Percentiles rank a stretch among this genome's conserved stretches.
Evolutionary conservation across 2,329 filamentous ascomycete genomes (phyloP).

Genomic region (Aspergillus bombycis): DNA sequence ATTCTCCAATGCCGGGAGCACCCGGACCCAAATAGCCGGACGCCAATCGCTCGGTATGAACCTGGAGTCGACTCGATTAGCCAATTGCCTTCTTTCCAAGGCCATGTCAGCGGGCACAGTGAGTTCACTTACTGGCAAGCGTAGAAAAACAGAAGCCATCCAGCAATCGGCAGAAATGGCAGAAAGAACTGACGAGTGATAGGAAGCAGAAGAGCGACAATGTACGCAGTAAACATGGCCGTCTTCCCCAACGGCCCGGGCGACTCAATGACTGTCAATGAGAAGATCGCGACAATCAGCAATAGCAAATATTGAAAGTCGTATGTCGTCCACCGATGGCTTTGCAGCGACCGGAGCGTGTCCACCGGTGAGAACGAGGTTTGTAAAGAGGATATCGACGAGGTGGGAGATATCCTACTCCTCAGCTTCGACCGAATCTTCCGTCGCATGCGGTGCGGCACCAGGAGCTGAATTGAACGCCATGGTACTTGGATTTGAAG

Average conservation of each 20-base stretch:
- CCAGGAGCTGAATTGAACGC: slow-evolving; percentile 52
- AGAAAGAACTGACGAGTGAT: slow-evolving; percentile 89
- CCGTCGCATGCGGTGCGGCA: slow-evolving; percentile 68
- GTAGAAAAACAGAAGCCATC: slow-evolving; percentile 90
- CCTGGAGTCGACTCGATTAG: slow-evolving; percentile 51
- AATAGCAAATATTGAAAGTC: slow-evolving; percentile 84
- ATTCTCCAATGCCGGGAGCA: slow-evolving; percentile 91
- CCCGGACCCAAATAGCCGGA: slow-evolving; percentile 92
- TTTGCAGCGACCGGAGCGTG: slow-evolving; percentile 73
- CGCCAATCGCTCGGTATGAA: slow-evolving; percentile 89
- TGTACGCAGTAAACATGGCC: slow-evolving; percentile 66
- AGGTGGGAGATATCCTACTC: slow-evolving; percentile 66
- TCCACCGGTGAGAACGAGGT: slow-evolving; percentile 81
- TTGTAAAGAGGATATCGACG: slow-evolving; percentile 75
- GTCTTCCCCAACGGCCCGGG: slow-evolving; percentile 80
- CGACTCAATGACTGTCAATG: slow-evolving; percentile 76
- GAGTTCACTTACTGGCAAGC: slow-evolving; percentile 75
- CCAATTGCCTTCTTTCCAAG: not conserved
- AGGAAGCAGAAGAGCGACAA: slow-evolving; percentile 75
- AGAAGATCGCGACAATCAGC: slow-evolving; percentile 76
- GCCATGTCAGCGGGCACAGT: not conserved
- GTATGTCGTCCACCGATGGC: slow-evolving; percentile 77
- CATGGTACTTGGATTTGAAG: slow-evolving; percentile 52
- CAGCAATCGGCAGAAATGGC: slow-evolving; percentile 80
- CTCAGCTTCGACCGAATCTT: slow-evolving; percentile 71